These are phyloP conservation scores for Penicillium sp. DNA, from an alignment of 2,329 filamentous ascomycete genomes.

Conservation along the genomic window DNA sequence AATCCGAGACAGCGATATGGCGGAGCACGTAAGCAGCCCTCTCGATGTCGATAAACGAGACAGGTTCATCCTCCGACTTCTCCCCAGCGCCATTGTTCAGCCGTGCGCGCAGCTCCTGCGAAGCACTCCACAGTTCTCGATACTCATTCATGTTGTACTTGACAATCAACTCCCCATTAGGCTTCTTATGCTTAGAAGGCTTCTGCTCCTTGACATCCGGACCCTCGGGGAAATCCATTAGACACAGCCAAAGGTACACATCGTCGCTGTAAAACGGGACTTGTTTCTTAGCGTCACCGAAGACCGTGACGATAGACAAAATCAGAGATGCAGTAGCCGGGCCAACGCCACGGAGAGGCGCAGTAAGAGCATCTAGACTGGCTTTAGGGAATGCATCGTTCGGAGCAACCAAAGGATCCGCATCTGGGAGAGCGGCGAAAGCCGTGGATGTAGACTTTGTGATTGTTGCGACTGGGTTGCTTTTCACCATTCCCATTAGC, in stretches of 20 bases:
- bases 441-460: constrained; percentile 28
- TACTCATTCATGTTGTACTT: constrained; percentile 45
- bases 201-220: neutral
- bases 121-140: constrained; percentile 30
- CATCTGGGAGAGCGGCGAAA: constrained; percentile 20
- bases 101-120: constrained; percentile 19
- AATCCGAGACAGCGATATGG: constrained; percentile 31
- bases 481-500: constrained; percentile 40
- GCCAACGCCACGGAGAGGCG: constrained; percentile 40
- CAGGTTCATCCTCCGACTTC: neutral
- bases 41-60: constrained; percentile 36
- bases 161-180: constrained; percentile 33
- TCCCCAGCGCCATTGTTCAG: constrained; percentile 19
- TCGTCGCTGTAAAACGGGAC: constrained; percentile 47
- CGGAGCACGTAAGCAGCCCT: constrained; percentile 40
- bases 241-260: constrained; percentile 40
- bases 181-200: constrained; percentile 13
- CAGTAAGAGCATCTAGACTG: constrained; percentile 34
- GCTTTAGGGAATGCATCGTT: constrained; percentile 29
- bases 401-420: constrained; percentile 1
- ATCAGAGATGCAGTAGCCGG: constrained; percentile 45
- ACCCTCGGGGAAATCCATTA: constrained; percentile 19
- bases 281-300: constrained; percentile 6
- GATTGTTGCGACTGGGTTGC: constrained; percentile 30
- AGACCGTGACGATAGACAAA: constrained; percentile 32